Conservation (phyloP, 805 yeast species). For the Ascoidea asiatica region DNA sequence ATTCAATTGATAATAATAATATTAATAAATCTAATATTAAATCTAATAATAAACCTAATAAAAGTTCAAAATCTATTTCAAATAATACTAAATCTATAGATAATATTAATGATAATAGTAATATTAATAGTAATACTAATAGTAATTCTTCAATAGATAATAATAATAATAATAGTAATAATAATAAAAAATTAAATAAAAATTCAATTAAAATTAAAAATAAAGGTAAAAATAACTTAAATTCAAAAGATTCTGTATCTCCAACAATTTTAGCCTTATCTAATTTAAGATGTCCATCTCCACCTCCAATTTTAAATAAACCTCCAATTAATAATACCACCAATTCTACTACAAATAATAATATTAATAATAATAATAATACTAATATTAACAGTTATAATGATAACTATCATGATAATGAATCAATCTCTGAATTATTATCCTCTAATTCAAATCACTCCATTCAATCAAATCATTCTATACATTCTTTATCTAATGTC, state of each 20-base stretch:
- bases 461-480: neutral
- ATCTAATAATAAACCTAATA: too few species aligned
- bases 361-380: too few species aligned
- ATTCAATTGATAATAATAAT: neutral
- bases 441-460: neutral
- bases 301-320: constrained; percentile 50
- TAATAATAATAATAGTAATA: too few species aligned
- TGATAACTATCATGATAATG: neutral
- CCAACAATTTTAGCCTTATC: constrained; percentile 48
- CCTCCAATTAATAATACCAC: neutral
- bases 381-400: neutral
- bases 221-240: neutral
- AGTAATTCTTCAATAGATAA: neutral
- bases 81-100: neutral
- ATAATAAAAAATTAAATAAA: too few species aligned
- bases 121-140: too few species aligned
- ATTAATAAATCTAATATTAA: too few species aligned
- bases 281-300: constrained; percentile 51
- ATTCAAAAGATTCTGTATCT: constrained; percentile 1
- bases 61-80: neutral
- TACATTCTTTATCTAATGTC: neutral
- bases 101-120: too few species aligned
- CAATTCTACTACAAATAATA: neutral
- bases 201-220: too few species aligned
- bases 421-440: too few species aligned